Evolutionary conservation across 768 basidiomycete genomes (phyloP).

Genomic region (Chalciporus sphaerocephalus): DNA sequence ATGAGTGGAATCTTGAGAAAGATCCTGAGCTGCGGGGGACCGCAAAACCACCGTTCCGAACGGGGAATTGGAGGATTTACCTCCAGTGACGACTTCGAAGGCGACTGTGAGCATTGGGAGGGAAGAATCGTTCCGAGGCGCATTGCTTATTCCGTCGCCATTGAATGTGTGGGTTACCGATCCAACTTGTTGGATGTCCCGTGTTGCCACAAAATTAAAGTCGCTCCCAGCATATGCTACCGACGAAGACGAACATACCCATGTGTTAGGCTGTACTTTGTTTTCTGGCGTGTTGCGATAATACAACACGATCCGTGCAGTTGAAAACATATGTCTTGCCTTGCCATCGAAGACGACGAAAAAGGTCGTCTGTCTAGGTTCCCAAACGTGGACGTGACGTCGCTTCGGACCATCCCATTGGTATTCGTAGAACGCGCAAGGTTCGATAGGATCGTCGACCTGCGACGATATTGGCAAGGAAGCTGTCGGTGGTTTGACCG

Average conservation of each 20-base stretch:
- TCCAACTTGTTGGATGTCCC: conserved; percentile 20
- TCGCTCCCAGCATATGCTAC: not conserved
- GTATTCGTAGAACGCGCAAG: conserved; percentile 16
- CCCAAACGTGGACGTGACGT: conserved; percentile 18
- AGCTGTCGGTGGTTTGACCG: not conserved
- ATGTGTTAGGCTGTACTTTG: conserved; percentile 12
- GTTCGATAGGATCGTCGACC: not conserved
- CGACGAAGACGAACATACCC: conserved; percentile 14
- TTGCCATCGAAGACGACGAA: conserved; percentile 19
- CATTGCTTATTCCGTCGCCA: not conserved
- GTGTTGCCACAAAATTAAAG: not conserved
- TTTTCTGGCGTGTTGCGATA: conserved; percentile 4
- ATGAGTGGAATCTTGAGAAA: not conserved
- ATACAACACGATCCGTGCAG: conserved; percentile 20
- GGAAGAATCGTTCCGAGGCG: conserved; percentile 10
- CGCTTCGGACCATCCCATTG: conserved; percentile 25
- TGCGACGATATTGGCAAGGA: not conserved
- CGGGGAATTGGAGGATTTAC: conserved; percentile 2
- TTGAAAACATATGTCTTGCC: conserved; percentile 21
- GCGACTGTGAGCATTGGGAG: conserved; percentile 20
- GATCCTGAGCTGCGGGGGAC: conserved; percentile 7
- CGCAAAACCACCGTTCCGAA: conserved; percentile 13
- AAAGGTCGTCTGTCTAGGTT: conserved; percentile 23
- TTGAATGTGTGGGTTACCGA: conserved; percentile 8
- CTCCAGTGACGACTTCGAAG: conserved; percentile 17